A percentile compares a stretch with the other conserved stretches of the same genome.
These are phyloP conservation scores for Elsinoe perseae DNA, from an alignment of 2,329 filamentous ascomycete species.

Conservation along the genomic window DNA sequence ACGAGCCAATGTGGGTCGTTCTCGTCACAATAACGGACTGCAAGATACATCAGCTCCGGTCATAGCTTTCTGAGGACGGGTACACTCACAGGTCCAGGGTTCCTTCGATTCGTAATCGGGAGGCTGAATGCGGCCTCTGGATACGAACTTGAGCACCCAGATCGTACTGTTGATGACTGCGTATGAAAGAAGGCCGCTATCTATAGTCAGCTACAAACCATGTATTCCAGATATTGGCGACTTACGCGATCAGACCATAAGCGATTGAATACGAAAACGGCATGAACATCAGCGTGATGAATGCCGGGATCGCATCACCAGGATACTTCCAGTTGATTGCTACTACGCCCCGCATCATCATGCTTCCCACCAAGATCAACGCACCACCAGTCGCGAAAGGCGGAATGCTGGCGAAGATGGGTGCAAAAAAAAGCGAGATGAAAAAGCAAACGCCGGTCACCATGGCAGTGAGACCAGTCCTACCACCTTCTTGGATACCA, in stretches of 20 bases:
- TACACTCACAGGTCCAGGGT: conserved; percentile 62
- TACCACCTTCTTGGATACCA: conserved; percentile 79
- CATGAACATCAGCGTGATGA: conserved; percentile 77
- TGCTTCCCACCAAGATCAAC: conserved; percentile 76
- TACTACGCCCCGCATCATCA: conserved; percentile 71
- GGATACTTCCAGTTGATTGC: conserved; percentile 88
- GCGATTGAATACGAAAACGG: conserved; percentile 85
- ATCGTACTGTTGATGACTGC: conserved; percentile 65
- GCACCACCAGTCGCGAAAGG: conserved; percentile 85
- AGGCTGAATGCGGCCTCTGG: conserved; percentile 63
- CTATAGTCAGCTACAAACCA: conserved; percentile 56
- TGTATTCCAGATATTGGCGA: not conserved
- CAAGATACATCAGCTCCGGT: conserved; percentile 60
- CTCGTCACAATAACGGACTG: not conserved
- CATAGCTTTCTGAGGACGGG: conserved; percentile 20
- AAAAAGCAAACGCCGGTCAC: conserved; percentile 75
- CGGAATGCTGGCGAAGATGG: conserved; percentile 82
- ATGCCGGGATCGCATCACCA: conserved; percentile 76
- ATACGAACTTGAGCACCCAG: conserved; percentile 59
- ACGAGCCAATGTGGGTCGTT: conserved; percentile 49
- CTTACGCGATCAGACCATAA: conserved; percentile 27
- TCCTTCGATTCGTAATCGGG: conserved; percentile 70
- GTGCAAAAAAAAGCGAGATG: conserved; percentile 79
- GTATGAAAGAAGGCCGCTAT: conserved; percentile 73
- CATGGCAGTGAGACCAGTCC: conserved; percentile 76